These are phyloP conservation scores for Vigna hirtella DNA, from an alignment of 306 rosid genomes.

Conservation along the genomic window DNA sequence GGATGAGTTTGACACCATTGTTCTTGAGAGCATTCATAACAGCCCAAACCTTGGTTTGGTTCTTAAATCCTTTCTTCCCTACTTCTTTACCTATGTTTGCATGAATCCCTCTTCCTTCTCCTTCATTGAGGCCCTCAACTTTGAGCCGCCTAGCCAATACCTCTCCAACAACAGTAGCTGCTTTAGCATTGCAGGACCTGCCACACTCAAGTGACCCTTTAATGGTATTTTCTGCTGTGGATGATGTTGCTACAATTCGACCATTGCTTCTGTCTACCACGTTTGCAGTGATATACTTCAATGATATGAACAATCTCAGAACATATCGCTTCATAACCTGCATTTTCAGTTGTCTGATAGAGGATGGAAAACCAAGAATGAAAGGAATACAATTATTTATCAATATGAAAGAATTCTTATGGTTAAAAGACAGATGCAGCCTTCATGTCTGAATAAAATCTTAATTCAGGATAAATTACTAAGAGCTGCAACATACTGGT, in stretches of 20 bases:
- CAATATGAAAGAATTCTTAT: slow-evolving; percentile 11
- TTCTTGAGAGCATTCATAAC: slow-evolving; percentile 77
- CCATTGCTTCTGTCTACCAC: slow-evolving; percentile 88
- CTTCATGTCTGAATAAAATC: slow-evolving; percentile 26
- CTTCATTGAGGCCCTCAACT: slow-evolving; percentile 82
- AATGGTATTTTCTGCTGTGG: slow-evolving; percentile 77
- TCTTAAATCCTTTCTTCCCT: slow-evolving; percentile 86
- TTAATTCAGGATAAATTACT: not conserved
- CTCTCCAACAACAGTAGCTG: slow-evolving; percentile 86
- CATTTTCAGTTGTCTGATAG: slow-evolving; percentile 58
- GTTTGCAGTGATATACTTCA: slow-evolving; percentile 89
- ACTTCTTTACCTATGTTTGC: slow-evolving; percentile 72
- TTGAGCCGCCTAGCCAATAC: slow-evolving; percentile 88
- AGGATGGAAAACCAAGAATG: slow-evolving; percentile 1
- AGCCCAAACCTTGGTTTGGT: slow-evolving; percentile 88
- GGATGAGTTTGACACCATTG: slow-evolving; percentile 71
- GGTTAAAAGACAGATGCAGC: slow-evolving; percentile 21
- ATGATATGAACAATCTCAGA: slow-evolving; percentile 81
- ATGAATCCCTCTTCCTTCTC: slow-evolving; percentile 86
- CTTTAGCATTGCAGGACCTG: slow-evolving; percentile 88
- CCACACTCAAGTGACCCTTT: slow-evolving; percentile 87
- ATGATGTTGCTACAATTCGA: slow-evolving; percentile 73
- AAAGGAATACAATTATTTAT: not conserved
- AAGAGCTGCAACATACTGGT: slow-evolving; percentile 2
- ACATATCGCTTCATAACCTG: slow-evolving; percentile 75